Conservation (phyloP, 768 basidiomycete genomes). For the Pisolithus microcarpus region DNA sequence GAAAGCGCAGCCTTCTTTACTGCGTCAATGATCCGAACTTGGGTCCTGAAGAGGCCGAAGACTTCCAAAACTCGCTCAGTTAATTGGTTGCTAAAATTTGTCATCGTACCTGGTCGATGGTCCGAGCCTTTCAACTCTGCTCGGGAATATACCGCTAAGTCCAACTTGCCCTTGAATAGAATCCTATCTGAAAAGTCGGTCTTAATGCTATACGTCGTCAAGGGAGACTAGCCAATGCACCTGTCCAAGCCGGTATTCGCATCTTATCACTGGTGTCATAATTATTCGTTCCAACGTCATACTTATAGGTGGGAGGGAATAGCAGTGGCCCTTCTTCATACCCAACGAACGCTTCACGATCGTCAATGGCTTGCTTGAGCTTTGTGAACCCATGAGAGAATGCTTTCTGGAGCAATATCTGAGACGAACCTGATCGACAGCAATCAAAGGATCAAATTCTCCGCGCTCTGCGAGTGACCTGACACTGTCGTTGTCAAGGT, state of each 20-base stretch:
- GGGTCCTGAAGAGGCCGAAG: conserved; percentile 73
- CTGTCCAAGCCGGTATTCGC: conserved; percentile 97
- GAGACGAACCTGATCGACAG: conserved; percentile 73
- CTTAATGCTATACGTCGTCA: conserved; percentile 7
- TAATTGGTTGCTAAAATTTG: background rate
- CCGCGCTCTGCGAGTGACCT: conserved; percentile 56
- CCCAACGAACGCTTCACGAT: conserved; percentile 66
- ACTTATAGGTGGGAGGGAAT: conserved; percentile 96
- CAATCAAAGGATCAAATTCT: conserved; percentile 67
- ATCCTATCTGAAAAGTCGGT: conserved; percentile 68
- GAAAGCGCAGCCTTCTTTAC: conserved; percentile 66
- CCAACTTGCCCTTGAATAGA: conserved; percentile 73
- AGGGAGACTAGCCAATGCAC: conserved; percentile 34
- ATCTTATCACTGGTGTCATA: conserved; percentile 97
- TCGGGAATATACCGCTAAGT: conserved; percentile 72
- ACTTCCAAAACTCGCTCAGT: conserved; percentile 40
- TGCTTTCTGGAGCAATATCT: background rate
- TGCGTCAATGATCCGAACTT: conserved; percentile 73
- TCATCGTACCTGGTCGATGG: conserved; percentile 74
- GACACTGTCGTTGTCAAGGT: conserved; percentile 77
- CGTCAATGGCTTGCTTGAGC: conserved; percentile 69
- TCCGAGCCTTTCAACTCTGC: conserved; percentile 89
- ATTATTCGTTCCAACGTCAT: conserved; percentile 69
- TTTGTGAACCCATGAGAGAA: conserved; percentile 20
- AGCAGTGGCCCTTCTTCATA: conserved; percentile 85